Conservation (phyloP, 306 rosid genomes). For the Luffa aegyptiaca region DNA sequence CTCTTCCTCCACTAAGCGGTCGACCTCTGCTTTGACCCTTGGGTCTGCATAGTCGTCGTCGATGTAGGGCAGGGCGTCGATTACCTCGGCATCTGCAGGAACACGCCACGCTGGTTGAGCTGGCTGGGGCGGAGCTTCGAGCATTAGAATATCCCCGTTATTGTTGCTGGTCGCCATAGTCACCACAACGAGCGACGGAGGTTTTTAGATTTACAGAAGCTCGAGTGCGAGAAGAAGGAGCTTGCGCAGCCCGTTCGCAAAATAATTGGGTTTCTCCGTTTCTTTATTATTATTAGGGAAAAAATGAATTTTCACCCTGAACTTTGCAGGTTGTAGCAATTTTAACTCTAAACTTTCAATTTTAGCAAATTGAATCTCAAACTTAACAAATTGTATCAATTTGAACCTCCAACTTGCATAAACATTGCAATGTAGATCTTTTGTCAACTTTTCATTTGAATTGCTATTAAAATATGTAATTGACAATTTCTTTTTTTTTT, state of each 20-base stretch:
- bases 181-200: background rate
- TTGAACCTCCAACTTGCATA: no score
- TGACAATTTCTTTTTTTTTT: no score
- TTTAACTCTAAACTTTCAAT: no score
- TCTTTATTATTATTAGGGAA: no score
- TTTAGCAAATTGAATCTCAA: no score
- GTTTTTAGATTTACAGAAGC: background rate
- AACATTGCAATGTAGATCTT: no score
- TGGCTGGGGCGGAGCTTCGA: constrained; percentile 64
- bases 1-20: constrained; percentile 81
- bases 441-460: no score
- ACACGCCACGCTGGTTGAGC: constrained; percentile 28
- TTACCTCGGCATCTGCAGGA: constrained; percentile 45
- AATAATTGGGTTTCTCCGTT: background rate
- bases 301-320: no score
- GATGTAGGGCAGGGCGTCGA: constrained; percentile 90
- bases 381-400: no score
- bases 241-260: background rate
- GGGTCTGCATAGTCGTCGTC: constrained; percentile 76
- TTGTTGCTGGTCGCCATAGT: constrained; percentile 32
- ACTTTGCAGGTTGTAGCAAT: no score
- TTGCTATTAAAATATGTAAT: no score
- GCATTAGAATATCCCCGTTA: constrained; percentile 51
- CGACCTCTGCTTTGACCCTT: constrained; percentile 69
- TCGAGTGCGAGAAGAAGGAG: background rate